phyloP scores from a whole-genome alignment of 2,329 filamentous ascomycete species.

The Elsinoe fawcettii region DNA sequence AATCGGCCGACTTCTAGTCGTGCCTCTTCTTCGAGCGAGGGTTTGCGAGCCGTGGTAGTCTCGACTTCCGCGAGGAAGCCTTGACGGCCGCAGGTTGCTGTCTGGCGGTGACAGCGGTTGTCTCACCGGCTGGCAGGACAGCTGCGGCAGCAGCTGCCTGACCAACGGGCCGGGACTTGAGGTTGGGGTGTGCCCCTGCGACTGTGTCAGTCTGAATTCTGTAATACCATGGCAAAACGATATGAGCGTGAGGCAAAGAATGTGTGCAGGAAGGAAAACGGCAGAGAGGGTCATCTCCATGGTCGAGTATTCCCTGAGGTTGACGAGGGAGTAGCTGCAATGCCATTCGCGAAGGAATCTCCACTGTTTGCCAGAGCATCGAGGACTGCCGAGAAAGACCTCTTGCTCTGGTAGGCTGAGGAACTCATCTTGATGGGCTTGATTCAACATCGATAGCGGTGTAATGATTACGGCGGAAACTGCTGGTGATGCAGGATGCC shows the following conservation, averaged over 20 bases:
- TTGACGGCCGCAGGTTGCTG: not conserved
- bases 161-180: not conserved
- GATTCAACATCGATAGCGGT: no score
- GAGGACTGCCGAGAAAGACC: not conserved
- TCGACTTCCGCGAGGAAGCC: not conserved
- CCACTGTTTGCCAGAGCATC: not conserved
- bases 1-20: not conserved
- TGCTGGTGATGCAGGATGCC: no score
- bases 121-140: not conserved
- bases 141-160: constrained; percentile 10
- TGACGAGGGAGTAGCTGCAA: not conserved
- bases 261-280: not conserved
- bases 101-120: not conserved
- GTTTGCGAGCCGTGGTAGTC: not conserved
- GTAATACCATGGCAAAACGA: not conserved
- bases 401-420: not conserved
- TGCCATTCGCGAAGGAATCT: not conserved
- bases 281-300: not conserved
- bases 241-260: not conserved
- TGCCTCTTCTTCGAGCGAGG: not conserved
- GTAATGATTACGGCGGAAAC: no score
- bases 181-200: constrained; percentile 1
- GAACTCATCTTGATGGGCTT: not conserved
- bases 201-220: not conserved
- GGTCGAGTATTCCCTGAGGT: not conserved